A percentile compares a stretch with the other conserved stretches of the same genome.
Conservation (phyloP, 257 asterid species). For the Jacaranda copaia region DNA sequence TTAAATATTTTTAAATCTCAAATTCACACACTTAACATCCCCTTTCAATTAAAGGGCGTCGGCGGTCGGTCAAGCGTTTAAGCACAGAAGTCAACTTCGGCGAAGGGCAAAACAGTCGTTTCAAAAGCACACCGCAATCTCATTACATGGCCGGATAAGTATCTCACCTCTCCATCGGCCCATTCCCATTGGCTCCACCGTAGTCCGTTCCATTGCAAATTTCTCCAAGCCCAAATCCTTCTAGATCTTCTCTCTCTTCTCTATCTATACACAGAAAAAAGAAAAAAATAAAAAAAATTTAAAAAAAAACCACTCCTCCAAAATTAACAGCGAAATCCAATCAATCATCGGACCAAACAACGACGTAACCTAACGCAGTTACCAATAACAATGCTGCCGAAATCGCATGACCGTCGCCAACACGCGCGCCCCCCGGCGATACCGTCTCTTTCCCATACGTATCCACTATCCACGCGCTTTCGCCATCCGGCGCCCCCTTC, state of each 20-base stretch:
- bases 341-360: constrained; percentile 33
- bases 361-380: constrained; percentile 37
- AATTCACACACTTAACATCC: no score
- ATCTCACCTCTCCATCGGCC: constrained; percentile 21
- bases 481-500: constrained; percentile 48
- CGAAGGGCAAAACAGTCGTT: constrained; percentile 25
- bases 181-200: background rate
- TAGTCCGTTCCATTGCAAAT: background rate
- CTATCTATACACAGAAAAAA: background rate
- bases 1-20: no score
- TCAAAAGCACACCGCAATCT: background rate
- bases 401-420: constrained; percentile 45
- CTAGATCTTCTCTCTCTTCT: background rate
- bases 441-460: constrained; percentile 12
- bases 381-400: constrained; percentile 41
- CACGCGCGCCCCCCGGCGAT: constrained; percentile 47
- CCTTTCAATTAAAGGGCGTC: no score
- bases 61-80: background rate
- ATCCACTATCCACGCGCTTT: constrained; percentile 37
- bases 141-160: constrained; percentile 14
- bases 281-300: background rate
- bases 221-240: constrained; percentile 5
- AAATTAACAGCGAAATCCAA: background rate
- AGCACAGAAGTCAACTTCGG: background rate
- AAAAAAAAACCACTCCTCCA: background rate